phyloP scores from a whole-genome alignment of 345 rosid genomes.

The Lagerstroemia speciosa region DNA sequence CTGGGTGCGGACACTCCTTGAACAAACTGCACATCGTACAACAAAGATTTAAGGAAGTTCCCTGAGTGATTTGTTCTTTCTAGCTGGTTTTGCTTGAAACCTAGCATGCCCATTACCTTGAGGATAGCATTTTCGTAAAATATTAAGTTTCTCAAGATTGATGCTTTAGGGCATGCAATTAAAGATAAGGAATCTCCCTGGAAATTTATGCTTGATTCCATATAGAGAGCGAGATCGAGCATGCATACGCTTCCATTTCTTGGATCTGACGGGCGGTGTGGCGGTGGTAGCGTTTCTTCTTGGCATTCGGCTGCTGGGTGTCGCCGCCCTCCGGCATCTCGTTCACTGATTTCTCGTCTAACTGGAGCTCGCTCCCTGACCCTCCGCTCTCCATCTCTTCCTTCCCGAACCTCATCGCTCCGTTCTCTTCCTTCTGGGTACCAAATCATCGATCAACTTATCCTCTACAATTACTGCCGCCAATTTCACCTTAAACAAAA shows the following conservation, averaged over 20 bases:
- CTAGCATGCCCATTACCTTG: too few relatives aligned
- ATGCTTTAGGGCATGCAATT: too few relatives aligned
- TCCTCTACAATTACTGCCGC: neutral
- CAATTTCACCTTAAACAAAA: too few relatives aligned
- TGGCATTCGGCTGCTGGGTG: slow-evolving; percentile 31
- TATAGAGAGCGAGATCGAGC: neutral
- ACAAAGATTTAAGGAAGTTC: too few relatives aligned
- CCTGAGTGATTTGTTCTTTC: too few relatives aligned
- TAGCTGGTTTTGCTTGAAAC: too few relatives aligned
- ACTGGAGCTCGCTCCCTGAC: slow-evolving; percentile 68
- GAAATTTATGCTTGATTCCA: neutral
- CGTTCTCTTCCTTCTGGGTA: slow-evolving; percentile 64
- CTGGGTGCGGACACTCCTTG: slow-evolving; percentile 93
- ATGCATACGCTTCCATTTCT: slow-evolving; percentile 89
- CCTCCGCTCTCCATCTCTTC: slow-evolving; percentile 79
- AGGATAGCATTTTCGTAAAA: too few relatives aligned
- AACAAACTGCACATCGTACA: slow-evolving; percentile 46
- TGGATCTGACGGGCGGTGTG: slow-evolving; percentile 94
- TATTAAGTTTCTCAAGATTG: too few relatives aligned
- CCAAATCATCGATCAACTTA: neutral
- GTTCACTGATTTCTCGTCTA: slow-evolving; percentile 60
- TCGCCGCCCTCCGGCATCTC: slow-evolving; percentile 26
- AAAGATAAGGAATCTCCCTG: too few relatives aligned
- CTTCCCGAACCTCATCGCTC: slow-evolving; percentile 25
- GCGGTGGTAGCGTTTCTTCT: slow-evolving; percentile 92